Percentiles rank a stretch among this genome's conserved stretches.
Conservation (phyloP, 2,329 filamentous ascomycete species). For the Ilyonectria mors-panacis region DNA sequence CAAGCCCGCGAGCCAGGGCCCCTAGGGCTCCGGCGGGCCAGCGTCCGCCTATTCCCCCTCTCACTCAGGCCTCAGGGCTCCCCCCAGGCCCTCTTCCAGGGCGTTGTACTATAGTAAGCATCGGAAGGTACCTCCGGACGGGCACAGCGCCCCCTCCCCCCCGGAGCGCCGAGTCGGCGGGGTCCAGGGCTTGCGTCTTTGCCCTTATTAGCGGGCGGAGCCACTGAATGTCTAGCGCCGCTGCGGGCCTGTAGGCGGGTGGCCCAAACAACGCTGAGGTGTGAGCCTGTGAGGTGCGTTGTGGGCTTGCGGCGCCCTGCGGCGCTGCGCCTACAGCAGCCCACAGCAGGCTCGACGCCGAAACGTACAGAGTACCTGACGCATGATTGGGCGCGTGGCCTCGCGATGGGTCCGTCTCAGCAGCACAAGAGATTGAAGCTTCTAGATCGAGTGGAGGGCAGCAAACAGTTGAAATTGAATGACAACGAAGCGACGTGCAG, state of each 20-base stretch:
- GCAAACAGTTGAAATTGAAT: conserved; percentile 33
- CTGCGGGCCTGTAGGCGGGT: conserved; percentile 41
- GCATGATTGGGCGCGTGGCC: conserved; percentile 42
- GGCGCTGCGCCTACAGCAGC: conserved; percentile 31
- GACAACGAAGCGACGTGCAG: conserved; percentile 23
- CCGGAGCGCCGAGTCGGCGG: conserved; percentile 29
- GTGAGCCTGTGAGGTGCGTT: conserved; percentile 21
- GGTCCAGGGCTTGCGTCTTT: conserved; percentile 33
- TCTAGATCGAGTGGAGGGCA: conserved; percentile 45
- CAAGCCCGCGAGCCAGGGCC: conserved; percentile 41
- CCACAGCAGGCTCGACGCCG: conserved; percentile 16
- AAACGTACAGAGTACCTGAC: conserved; percentile 34
- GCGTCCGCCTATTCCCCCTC: conserved; percentile 17
- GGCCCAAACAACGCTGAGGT: conserved; percentile 36
- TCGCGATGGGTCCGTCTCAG: conserved; percentile 40
- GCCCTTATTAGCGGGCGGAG: conserved; percentile 46
- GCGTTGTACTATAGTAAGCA: conserved; percentile 26
- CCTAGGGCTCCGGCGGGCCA: conserved; percentile 35
- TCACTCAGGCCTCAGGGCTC: conserved; percentile 9
- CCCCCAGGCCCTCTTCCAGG: conserved; percentile 11
- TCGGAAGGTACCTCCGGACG: conserved; percentile 17
- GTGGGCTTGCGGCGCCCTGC: conserved; percentile 36
- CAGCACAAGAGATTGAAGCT: conserved; percentile 46
- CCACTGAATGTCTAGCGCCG: conserved; percentile 47
- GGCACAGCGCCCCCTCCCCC: conserved; percentile 9